Evolutionary conservation across 805 yeast species (phyloP), one percentile per base, ranked within the genome.

Genomic region (Metschnikowia sp.): DNA sequence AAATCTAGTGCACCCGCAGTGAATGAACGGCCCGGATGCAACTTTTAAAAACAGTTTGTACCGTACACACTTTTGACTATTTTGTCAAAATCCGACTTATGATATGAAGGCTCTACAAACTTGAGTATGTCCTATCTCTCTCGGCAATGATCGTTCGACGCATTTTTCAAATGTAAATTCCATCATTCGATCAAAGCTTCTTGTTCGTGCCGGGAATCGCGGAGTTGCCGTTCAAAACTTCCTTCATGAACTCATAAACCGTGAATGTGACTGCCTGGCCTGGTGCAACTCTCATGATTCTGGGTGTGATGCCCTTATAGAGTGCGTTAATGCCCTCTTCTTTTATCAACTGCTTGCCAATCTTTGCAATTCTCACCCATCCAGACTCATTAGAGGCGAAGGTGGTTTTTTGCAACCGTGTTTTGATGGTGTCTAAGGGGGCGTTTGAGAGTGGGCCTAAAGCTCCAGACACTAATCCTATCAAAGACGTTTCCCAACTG

Each of bases 181-280:
- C 4, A 22, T 22, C 22, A 22, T 4, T 22, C 6, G 22, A 22
- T 22, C 22, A 52, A 40, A 61, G 54, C 53, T 61, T 60, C 48
- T 55, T 53, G 41, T 38, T 40, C 39, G 54, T 49, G n/a, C 54
- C 53, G 18, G 55, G 55, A 26, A 55, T 42, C 19, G 59, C 43
- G 6, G 53, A 51, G 43, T 62, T 65, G 42, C 74, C 74, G 35
- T 49, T 63, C 65, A 91, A 77, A 42, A 76, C 72, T 19, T 76
- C 80, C 68, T 90, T 86, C 65, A 89, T 86, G 63, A 77, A 85
- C 73, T 92, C 99, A 69, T 92, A 92, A 38, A 94, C 96, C 8
- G 98, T 94, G 74, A 92, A 92, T 13, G 97, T 94, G 48, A 92
- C 98, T 47, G 98, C 97, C 73, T 92, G 99, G 52, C 99, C 99